A percentile compares a stretch with the other conserved stretches of the same genome.
phyloP scores from a whole-genome alignment of 2,329 filamentous ascomycete genomes.

The Boeremia lycopersici region DNA sequence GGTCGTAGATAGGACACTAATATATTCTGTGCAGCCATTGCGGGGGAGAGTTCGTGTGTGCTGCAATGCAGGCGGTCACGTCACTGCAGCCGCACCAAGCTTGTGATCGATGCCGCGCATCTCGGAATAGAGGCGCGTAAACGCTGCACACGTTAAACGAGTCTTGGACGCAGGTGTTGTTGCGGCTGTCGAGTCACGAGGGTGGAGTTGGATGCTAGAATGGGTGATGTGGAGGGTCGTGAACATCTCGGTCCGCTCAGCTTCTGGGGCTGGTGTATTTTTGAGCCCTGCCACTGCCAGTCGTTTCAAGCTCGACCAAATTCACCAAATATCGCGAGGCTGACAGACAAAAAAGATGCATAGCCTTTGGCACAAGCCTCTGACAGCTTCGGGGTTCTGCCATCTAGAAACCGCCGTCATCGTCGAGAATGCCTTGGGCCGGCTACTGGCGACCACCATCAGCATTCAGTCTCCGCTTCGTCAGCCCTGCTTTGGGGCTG shows the following conservation, averaged over 20 bases:
- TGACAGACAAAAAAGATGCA: conserved; percentile 29
- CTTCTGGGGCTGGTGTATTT: conserved; percentile 21
- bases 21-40: conserved; percentile 25
- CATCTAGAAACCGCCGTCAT: conserved; percentile 1
- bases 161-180: background rate
- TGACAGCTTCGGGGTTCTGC: background rate
- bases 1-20: conserved; percentile 29
- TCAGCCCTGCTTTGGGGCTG: conserved; percentile 5
- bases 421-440: conserved; percentile 14
- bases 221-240: conserved; percentile 19
- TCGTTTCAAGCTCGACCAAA: conserved; percentile 22
- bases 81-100: conserved; percentile 38
- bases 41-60: conserved; percentile 19
- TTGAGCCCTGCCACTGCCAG: conserved; percentile 38
- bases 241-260: conserved; percentile 23
- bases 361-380: conserved; percentile 4
- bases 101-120: conserved; percentile 32
- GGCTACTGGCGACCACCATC: conserved; percentile 1
- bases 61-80: conserved; percentile 36
- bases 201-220: conserved; percentile 10
- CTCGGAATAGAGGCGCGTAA: conserved; percentile 18
- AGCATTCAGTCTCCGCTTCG: background rate
- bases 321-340: conserved; percentile 36
- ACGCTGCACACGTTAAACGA: conserved; percentile 18
- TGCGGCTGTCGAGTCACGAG: conserved; percentile 8